phyloP scores from a whole-genome alignment of 2,329 filamentous ascomycete genomes.

The Aspergillus novofumigatus region DNA sequence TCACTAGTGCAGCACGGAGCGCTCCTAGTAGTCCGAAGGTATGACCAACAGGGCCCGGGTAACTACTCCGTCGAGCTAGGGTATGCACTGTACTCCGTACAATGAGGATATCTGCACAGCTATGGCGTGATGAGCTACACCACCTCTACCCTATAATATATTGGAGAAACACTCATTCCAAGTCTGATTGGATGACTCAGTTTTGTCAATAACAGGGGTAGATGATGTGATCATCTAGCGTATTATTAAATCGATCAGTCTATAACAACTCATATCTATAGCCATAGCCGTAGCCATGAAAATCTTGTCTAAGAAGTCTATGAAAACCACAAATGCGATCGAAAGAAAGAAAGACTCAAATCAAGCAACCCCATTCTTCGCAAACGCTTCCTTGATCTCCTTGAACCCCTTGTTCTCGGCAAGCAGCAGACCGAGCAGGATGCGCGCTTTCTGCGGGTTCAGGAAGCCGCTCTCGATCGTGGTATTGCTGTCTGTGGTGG shows the following conservation, averaged over 20 bases:
- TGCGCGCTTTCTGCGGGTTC: constrained; percentile 16
- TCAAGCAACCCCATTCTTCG: constrained; percentile 2
- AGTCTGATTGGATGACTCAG: neutral
- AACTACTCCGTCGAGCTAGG: too few relatives aligned
- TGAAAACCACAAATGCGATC: neutral
- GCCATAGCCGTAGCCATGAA: neutral
- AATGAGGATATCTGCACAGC: neutral
- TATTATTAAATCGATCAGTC: neutral
- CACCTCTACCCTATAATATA: neutral
- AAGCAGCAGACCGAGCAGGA: constrained; percentile 16
- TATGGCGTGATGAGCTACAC: neutral
- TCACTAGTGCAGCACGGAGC: neutral
- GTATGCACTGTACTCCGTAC: too few relatives aligned
- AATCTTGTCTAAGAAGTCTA: neutral
- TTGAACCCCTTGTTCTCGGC: constrained; percentile 8
- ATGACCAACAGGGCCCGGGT: too few relatives aligned
- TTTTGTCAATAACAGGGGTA: neutral
- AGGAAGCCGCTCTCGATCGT: constrained; percentile 20
- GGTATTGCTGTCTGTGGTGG: constrained; percentile 12
- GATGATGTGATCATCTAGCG: neutral
- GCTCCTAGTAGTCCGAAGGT: neutral
- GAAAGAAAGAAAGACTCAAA: neutral
- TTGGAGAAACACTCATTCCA: neutral
- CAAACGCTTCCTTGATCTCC: constrained; percentile 13
- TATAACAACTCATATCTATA: neutral